A percentile compares a stretch with the other conserved stretches of the same genome.
These are phyloP conservation scores for Calocybe cyanea DNA, from an alignment of 768 basidiomycete genomes.

Conservation along the genomic window DNA sequence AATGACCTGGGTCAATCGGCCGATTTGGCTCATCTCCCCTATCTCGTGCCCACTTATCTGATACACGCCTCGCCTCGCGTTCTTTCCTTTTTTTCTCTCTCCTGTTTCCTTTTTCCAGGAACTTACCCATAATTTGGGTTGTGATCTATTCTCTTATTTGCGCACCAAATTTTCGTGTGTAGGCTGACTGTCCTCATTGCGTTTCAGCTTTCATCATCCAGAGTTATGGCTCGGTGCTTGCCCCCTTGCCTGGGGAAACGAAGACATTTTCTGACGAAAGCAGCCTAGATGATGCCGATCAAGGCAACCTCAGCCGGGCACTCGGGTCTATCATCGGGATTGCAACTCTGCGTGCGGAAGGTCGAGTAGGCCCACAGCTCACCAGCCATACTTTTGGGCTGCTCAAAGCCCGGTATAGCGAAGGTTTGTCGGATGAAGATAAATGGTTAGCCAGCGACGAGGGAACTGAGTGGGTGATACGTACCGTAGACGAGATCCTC, in stretches of 20 bases:
- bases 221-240: slow-evolving; percentile 73
- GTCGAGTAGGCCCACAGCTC: slow-evolving; percentile 81
- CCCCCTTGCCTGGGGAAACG: slow-evolving; percentile 63
- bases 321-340: slow-evolving; percentile 83
- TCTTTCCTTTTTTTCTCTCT: too few species aligned
- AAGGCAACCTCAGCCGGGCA: slow-evolving; percentile 82
- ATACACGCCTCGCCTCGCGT: slow-evolving; percentile 13
- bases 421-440: slow-evolving; percentile 64
- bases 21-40: slow-evolving; percentile 22
- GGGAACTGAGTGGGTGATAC: slow-evolving; percentile 86
- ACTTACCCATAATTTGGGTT: slow-evolving; percentile 9
- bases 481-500: slow-evolving; percentile 75
- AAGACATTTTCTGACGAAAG: slow-evolving; percentile 39
- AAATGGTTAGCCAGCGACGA: slow-evolving; percentile 81
- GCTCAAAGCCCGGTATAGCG: slow-evolving; percentile 71
- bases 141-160: slow-evolving; percentile 5
- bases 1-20: slow-evolving; percentile 19
- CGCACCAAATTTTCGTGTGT: slow-evolving; percentile 7
- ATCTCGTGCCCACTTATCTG: slow-evolving; percentile 26
- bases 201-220: slow-evolving; percentile 82
- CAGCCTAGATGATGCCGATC: slow-evolving; percentile 47
- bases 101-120: too few species aligned
- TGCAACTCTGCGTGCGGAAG: slow-evolving; percentile 81
- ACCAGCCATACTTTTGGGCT: slow-evolving; percentile 88
- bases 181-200: slow-evolving; percentile 18